phyloP scores from a whole-genome alignment of 371 early-diverging fungal species.

The Mucor irregularis region DNA sequence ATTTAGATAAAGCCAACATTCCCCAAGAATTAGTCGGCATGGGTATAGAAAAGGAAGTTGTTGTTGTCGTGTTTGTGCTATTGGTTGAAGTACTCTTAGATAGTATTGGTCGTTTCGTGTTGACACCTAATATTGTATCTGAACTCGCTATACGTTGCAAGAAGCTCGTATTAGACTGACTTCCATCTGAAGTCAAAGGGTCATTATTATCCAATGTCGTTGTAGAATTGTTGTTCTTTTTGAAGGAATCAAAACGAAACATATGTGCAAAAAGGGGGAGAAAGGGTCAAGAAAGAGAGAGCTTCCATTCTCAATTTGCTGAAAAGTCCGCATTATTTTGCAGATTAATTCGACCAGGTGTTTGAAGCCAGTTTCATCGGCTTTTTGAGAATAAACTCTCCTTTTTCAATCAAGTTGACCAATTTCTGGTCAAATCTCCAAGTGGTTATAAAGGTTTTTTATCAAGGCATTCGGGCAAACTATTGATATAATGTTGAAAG shows the following conservation, averaged over 20 bases:
- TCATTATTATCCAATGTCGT: not conserved
- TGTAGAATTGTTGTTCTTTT: conserved; percentile 1
- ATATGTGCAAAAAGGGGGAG: conserved; percentile 7
- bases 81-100: not conserved
- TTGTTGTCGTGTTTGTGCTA: not conserved
- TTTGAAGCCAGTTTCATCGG: not conserved
- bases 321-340: no score
- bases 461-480: no score
- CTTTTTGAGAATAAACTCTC: not conserved
- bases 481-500: no score
- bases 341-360: not conserved
- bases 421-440: no score
- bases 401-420: not conserved
- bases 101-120: not conserved
- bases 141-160: conserved; percentile 35
- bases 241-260: conserved; percentile 41
- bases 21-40: conserved; percentile 54
- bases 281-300: conserved; percentile 4
- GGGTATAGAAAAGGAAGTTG: conserved; percentile 48
- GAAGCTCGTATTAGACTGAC: conserved; percentile 8
- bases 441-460: no score
- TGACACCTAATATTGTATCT: conserved; percentile 18
- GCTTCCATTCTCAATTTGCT: not conserved
- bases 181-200: not conserved
- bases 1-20: conserved; percentile 40